These are phyloP conservation scores for Leptodontidium sp. DNA, from an alignment of 2,329 filamentous ascomycete genomes.

Conservation along the genomic window DNA sequence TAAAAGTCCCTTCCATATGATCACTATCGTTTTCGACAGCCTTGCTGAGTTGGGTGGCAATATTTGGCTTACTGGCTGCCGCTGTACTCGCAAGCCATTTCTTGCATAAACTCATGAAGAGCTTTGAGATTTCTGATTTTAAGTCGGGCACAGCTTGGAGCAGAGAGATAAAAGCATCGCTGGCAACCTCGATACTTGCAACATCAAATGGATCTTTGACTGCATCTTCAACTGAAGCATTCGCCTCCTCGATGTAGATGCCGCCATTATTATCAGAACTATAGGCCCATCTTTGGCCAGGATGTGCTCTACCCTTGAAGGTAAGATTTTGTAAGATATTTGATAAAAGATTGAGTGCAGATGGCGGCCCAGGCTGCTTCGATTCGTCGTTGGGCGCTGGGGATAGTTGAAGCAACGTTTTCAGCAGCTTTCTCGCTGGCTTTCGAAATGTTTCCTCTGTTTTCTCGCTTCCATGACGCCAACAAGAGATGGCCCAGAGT, in stretches of 20 bases:
- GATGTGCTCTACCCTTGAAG: constrained; percentile 56
- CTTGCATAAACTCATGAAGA: constrained; percentile 67
- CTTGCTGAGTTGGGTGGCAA: constrained; percentile 45
- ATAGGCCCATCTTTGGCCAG: constrained; percentile 61
- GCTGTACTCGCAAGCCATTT: constrained; percentile 59
- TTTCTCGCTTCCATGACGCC: constrained; percentile 50
- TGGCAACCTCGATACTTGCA: constrained; percentile 48
- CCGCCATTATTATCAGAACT: constrained; percentile 53
- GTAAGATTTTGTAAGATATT: constrained; percentile 62
- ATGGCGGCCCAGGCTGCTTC: constrained; percentile 2
- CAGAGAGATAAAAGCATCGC: constrained; percentile 59
- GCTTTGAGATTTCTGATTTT: constrained; percentile 58
- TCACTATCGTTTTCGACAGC: constrained; percentile 43
- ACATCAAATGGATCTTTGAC: constrained; percentile 27
- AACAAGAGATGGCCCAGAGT: constrained; percentile 69
- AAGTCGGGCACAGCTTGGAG: constrained; percentile 52
- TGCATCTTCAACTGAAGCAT: constrained; percentile 6
- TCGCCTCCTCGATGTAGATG: constrained; percentile 57
- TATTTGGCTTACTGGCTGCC: constrained; percentile 22
- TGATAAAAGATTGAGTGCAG: constrained; percentile 51
- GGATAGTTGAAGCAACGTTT: constrained; percentile 65
- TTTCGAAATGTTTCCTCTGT: constrained; percentile 52
- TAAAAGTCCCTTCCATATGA: constrained; percentile 58
- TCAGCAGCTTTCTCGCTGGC: constrained; percentile 60
- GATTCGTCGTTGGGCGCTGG: constrained; percentile 44